phyloP scores from a whole-genome alignment of 1,284 basidiomycete species.

The Tetrapyrgos nigripes region DNA sequence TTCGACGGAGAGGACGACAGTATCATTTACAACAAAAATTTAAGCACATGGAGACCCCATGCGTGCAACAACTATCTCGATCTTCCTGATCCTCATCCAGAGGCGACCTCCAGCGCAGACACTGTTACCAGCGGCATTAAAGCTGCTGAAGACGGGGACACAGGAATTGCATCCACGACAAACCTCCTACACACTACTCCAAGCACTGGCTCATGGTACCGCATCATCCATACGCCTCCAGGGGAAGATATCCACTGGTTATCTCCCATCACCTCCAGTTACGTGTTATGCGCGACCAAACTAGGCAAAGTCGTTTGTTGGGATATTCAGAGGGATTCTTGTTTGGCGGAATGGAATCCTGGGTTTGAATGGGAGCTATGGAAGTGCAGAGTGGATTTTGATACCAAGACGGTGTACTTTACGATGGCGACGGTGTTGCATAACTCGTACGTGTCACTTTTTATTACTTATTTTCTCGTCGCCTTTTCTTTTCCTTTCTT shows the following conservation, averaged over 20 bases:
- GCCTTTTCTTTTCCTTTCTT: background rate
- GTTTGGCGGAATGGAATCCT: slow-evolving; percentile 71
- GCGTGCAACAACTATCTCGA: slow-evolving; percentile 17
- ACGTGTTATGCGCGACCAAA: slow-evolving; percentile 75
- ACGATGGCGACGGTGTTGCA: slow-evolving; percentile 71
- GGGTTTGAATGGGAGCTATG: slow-evolving; percentile 72
- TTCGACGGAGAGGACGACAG: slow-evolving; percentile 20
- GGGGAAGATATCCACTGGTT: slow-evolving; percentile 75
- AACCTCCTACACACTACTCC: slow-evolving; percentile 32
- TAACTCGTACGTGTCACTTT: slow-evolving; percentile 49
- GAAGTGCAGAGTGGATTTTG: slow-evolving; percentile 80
- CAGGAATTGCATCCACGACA: no score
- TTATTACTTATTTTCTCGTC: background rate
- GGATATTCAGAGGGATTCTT: slow-evolving; percentile 66
- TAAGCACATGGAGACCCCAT: background rate
- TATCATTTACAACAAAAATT: slow-evolving; percentile 4
- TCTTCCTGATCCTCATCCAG: no score
- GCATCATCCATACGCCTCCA: slow-evolving; percentile 65
- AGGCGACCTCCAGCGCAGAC: no score
- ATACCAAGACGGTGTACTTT: slow-evolving; percentile 71
- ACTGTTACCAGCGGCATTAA: no score
- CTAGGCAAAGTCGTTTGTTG: slow-evolving; percentile 78
- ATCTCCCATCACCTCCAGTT: slow-evolving; percentile 75
- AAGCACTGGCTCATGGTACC: slow-evolving; percentile 61
- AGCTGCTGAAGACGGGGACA: no score